Conservation (phyloP, 2,329 filamentous ascomycete species). For the Monilinia aucupariae region DNA sequence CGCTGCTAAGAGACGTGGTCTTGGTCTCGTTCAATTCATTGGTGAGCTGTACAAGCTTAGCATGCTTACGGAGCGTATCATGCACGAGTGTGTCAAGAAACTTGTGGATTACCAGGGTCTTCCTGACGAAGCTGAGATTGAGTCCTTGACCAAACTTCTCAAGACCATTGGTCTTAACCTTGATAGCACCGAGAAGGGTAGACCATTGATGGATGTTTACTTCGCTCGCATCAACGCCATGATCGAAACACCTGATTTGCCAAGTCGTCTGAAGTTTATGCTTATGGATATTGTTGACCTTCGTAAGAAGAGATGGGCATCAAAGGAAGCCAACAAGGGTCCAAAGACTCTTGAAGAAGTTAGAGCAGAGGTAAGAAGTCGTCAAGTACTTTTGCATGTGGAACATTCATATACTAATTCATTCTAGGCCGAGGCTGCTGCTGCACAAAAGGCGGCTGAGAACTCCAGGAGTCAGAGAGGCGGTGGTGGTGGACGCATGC, state of each 20-base stretch:
- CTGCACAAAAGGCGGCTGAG: slow-evolving; percentile 77
- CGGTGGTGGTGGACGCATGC: slow-evolving; percentile 61
- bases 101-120: slow-evolving; percentile 90
- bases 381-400: neutral
- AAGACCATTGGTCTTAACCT: slow-evolving; percentile 87
- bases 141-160: slow-evolving; percentile 89
- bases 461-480: slow-evolving; percentile 55
- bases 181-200: slow-evolving; percentile 76
- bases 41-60: slow-evolving; percentile 97
- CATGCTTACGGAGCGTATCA: slow-evolving; percentile 98
- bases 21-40: slow-evolving; percentile 98
- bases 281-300: slow-evolving; percentile 90
- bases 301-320: slow-evolving; percentile 69
- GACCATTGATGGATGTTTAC: slow-evolving; percentile 85
- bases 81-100: slow-evolving; percentile 98
- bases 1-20: slow-evolving; percentile 90
- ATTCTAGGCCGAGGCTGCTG: slow-evolving; percentile 60
- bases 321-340: slow-evolving; percentile 87
- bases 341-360: slow-evolving; percentile 96
- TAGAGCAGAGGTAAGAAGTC: slow-evolving; percentile 61
- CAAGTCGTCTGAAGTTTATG: slow-evolving; percentile 92
- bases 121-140: slow-evolving; percentile 92
- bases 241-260: slow-evolving; percentile 71
- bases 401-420: slow-evolving; percentile 28
- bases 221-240: slow-evolving; percentile 82